Evolutionary conservation across 495 filamentous ascomycete species (phyloP), one percentile per base, ranked within the genome.

Genomic region (Aspergillus bridgeri): DNA sequence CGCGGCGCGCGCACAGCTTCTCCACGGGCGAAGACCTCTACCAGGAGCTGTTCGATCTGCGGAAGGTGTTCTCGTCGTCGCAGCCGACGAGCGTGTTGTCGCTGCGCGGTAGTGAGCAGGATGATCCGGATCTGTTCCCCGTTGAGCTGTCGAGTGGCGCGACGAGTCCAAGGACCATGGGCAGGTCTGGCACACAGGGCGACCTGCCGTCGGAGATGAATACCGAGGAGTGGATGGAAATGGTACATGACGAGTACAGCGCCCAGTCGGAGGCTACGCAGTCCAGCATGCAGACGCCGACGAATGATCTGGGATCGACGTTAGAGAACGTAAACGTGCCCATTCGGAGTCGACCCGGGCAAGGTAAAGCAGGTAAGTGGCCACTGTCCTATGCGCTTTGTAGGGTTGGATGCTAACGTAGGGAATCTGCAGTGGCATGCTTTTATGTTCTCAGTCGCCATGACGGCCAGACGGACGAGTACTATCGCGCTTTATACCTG

Each of bases 401-500:
- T n/a, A n/a, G n/a, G n/a, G n/a, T n/a, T n/a, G n/a, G n/a, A n/a
- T n/a, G n/a, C 44, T 13, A 46, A 90, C 90, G 3, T 46, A 46
- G n/a, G n/a, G n/a, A n/a, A n/a, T 46, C 44, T 18, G 44, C 78
- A 60, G 80, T 91, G 20, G 90, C 90, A 49, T 92, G 88, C 68
- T 86, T 93, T 69, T 95, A 90, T 68, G 72, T 92, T 43, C 77
- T 81, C 21, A 79, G 79, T 15, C 74, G 75, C 3, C 3, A 11
- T 18, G 48, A 33, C 22, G 48, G 22, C 25, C 61, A 81, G 17
- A 75, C 81, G 6, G 8, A 43, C 29, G 79, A 82, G 59, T 81
- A 85, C 51, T 83, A 92, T 75, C 81, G 83, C 48, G 90, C 90
- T 25, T 74, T 93, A 5, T 95, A 95, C 69, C 75, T 93, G 4